Base-by-base conservation (phyloP, 306 rosid species). In the Ormosia semicastrata region DNA sequence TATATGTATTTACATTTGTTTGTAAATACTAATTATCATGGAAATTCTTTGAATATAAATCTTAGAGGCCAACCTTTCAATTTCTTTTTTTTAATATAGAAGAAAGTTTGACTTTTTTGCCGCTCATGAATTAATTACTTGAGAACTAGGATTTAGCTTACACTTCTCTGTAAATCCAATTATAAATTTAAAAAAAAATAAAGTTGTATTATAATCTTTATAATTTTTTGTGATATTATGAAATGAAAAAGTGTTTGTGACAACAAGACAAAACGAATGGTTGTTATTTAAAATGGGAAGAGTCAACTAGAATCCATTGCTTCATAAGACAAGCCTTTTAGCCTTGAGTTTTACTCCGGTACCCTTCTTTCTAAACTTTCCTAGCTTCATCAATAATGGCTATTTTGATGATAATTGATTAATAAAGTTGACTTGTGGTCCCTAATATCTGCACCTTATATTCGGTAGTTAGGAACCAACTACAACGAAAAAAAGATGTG, bases 381-480 rank as follows among this genome's bases (percentile, higher is more conserved):
- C 30, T 66, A 13, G 53, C 74, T 66, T 52, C 14, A 66, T 29
- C 39, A 77, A 82, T 32, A 14, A 72, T 66, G 36, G 40, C 60
- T 67, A 72, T 49, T 76, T 36, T 30, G 69, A 66, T 70, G 15
- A 52, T 40, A 17, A 59, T 2, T 59, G 66, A 73, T n/a, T 39
- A 10, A 13, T 82, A 17, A 58, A 30, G 64, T 49, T 13, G 47
- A 57, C 1, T 17, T 13, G 70, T 82, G 86, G 81, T 59, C 83
- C 83, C 81, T 74, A 56, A 52, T 24, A 41, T 75, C 41, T 18
- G 10, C 46, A 17, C 17, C 7, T 34, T 70, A 15, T 44, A 34
- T 71, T 33, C 17, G 52, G 57, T 73, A 33, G 59, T 76, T 81
- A 76, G 73, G 56, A 78, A 11, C 58, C 54, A 76, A 54, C 56